These are phyloP conservation scores for Neocatenulostroma microsporum DNA, from an alignment of 2,329 filamentous ascomycete genomes.

Conservation along the genomic window DNA sequence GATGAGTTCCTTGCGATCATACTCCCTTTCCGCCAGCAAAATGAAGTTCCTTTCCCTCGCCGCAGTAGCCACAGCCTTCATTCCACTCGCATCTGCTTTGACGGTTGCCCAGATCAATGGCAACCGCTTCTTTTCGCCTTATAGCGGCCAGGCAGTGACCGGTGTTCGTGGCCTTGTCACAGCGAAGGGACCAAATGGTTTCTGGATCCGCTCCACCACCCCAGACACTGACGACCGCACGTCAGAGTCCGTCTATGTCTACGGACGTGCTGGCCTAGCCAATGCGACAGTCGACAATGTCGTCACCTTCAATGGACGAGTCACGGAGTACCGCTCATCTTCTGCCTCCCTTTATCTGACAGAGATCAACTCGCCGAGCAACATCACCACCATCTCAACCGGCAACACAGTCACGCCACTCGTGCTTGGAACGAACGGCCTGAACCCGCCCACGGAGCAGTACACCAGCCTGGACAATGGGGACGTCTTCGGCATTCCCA, in stretches of 20 bases:
- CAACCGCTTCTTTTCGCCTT: constrained; percentile 56
- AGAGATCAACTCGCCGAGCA: constrained; percentile 51
- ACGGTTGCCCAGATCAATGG: constrained; percentile 53
- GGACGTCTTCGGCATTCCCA: constrained; percentile 58
- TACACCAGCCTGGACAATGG: constrained; percentile 58
- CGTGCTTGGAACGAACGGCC: constrained; percentile 57
- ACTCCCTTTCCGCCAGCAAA: too few species aligned
- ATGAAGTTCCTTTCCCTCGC: background rate
- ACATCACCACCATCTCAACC: constrained; percentile 47
- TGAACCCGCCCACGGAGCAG: constrained; percentile 54
- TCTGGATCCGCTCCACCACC: constrained; percentile 56
- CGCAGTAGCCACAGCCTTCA: background rate
- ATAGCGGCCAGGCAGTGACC: constrained; percentile 48
- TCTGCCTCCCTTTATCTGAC: constrained; percentile 56
- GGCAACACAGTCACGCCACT: constrained; percentile 50
- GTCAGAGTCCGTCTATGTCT: constrained; percentile 62
- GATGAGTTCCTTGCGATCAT: too few species aligned
- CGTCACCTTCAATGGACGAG: constrained; percentile 52
- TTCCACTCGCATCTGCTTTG: constrained; percentile 1
- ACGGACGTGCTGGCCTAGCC: constrained; percentile 43
- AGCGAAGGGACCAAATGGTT: constrained; percentile 53
- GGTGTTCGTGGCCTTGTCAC: constrained; percentile 58
- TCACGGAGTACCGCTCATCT: constrained; percentile 53
- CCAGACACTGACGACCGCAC: constrained; percentile 50
- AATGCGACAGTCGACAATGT: constrained; percentile 56